phyloP scores from a whole-genome alignment of 129 eudicot species.

The Oenanthe sinensis region DNA sequence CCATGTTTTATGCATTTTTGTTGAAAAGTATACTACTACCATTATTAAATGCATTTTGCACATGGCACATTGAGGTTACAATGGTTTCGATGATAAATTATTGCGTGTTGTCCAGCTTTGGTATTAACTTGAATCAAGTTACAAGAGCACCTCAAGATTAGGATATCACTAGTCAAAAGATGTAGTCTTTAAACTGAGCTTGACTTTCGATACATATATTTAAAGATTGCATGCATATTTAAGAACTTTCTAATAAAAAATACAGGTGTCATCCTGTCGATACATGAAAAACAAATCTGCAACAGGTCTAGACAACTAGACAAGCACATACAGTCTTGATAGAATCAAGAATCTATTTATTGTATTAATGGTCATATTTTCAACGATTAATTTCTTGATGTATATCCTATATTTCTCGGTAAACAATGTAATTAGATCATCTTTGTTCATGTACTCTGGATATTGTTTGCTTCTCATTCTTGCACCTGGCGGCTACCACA shows the following conservation, averaged over 20 bases:
- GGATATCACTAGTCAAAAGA: neutral
- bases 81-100: neutral
- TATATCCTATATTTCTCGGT: too few relatives aligned
- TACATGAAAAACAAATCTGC: neutral
- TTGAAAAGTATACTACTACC: neutral
- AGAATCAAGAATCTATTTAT: neutral
- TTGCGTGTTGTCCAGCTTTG: neutral
- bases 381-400: neutral
- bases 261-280: neutral
- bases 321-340: neutral
- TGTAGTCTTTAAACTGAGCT: neutral
- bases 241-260: neutral
- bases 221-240: neutral
- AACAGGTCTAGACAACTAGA: neutral
- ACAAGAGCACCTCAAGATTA: neutral
- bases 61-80: neutral
- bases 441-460: neutral
- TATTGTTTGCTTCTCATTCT: too few relatives aligned
- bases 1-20: neutral
- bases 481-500: slow-evolving; percentile 12
- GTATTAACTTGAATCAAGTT: neutral
- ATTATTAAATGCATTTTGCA: neutral
- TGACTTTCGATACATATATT: neutral
- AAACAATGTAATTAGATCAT: neutral
- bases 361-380: neutral